Evolutionary conservation across 129 eudicot species (phyloP), one percentile per base, ranked within the genome.

Genomic region (Pulicaria dysenterica): DNA sequence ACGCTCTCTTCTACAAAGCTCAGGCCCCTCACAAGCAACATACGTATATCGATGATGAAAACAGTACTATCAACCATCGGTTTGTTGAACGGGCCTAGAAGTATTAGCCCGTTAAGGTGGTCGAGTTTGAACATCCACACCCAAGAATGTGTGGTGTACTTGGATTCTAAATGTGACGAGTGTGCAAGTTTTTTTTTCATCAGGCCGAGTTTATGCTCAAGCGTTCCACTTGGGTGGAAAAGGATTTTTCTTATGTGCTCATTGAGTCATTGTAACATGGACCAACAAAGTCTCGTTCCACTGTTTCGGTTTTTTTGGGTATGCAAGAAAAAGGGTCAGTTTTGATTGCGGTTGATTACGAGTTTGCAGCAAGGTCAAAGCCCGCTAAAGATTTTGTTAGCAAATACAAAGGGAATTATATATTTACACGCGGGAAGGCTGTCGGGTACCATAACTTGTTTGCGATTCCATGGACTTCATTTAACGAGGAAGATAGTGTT

Each of bases 301-400:
- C 45, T 89, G 95, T 63, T 93, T 93, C 48, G 98, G 95, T 90
- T 68, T 93, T 93, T 59, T 76, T 93, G 80, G 96, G 92, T 0
- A 93, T 90, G 96, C 91, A 84, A 58, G 92, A 84, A 69, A 89
- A 89, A 75, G 92, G 91, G 12, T 72, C 85, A 4, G 82, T 75
- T 4, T 64, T 80, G 3, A 84, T 89, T 80, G 64, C 91, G 0
- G 96, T 93, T 59, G 96, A 93, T 77, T 93, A 82, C 5, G 96
- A 93, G 80, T 93, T 93, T 87, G 83, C 96, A 9, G 83, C 87
- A 0, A 78, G 98, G 81, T 77, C 81, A 49, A 89, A 80, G 70
- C 83, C 84, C 0, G 34, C 39, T 0, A 86, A 84, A 61, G 92
- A 80, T 57, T 93, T 47, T 54, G 72, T 71, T 42, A 85, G 84